These are phyloP conservation scores for Stachybotrys chartarum DNA, from an alignment of 2,329 filamentous ascomycete genomes.

Conservation along the genomic window DNA sequence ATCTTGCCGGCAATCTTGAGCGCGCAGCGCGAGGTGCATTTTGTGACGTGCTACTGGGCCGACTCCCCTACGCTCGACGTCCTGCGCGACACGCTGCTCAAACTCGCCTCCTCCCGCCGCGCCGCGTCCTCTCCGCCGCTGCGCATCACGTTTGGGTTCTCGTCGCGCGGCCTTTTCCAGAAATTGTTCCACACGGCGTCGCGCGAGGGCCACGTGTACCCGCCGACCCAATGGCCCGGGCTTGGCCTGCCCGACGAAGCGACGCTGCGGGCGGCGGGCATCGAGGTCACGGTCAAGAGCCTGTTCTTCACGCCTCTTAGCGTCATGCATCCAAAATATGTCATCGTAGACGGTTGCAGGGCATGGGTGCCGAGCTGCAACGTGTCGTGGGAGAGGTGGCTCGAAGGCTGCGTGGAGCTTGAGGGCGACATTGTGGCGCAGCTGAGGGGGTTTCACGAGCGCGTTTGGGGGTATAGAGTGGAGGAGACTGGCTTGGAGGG, in stretches of 20 bases:
- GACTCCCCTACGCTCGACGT: slow-evolving; percentile 52
- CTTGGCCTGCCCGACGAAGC: slow-evolving; percentile 56
- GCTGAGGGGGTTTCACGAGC: slow-evolving; percentile 59
- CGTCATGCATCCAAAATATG: slow-evolving; percentile 83
- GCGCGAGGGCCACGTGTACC: slow-evolving; percentile 53
- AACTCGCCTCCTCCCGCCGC: slow-evolving; percentile 42
- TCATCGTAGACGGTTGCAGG: slow-evolving; percentile 60
- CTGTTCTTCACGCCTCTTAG: slow-evolving; percentile 75
- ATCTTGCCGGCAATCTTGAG: slow-evolving; percentile 55
- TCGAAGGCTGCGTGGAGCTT: slow-evolving; percentile 68
- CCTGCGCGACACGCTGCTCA: slow-evolving; percentile 49
- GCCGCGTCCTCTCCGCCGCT: slow-evolving; percentile 28
- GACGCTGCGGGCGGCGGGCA: slow-evolving; percentile 43
- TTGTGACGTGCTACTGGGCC: slow-evolving; percentile 82
- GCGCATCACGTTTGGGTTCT: slow-evolving; percentile 68
- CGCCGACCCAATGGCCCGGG: slow-evolving; percentile 49
- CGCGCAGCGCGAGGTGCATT: slow-evolving; percentile 58
- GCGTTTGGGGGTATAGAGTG: slow-evolving; percentile 49
- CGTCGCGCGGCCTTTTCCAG: slow-evolving; percentile 63
- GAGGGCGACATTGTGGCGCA: slow-evolving; percentile 52
- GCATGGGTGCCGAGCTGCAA: slow-evolving; percentile 76
- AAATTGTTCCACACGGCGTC: slow-evolving; percentile 69
- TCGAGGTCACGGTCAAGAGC: slow-evolving; percentile 67
- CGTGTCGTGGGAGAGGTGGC: slow-evolving; percentile 82
- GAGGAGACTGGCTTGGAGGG: background rate